Evolutionary conservation across 2,329 filamentous ascomycete species (phyloP), one percentile per base, ranked within the genome.

Genomic region (Trichoderma oligosporum): DNA sequence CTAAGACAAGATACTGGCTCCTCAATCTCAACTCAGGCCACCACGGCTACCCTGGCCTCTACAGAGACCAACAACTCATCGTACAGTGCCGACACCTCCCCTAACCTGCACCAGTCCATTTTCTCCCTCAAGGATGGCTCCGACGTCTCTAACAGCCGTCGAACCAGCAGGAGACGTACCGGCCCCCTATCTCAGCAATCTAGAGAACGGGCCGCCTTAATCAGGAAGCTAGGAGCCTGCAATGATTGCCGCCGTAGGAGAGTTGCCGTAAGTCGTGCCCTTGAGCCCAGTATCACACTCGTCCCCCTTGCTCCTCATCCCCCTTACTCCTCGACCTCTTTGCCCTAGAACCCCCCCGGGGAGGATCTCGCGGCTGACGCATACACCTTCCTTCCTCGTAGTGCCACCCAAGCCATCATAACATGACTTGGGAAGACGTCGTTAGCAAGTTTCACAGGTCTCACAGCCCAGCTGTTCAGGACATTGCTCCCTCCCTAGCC

Each of bases 381-480:
- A 45, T 31, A 54, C 58, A 29, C 25, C 39, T 16, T 49, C 42
- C 8, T 35, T n/a, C 35, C 35, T 24, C 25, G 25, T 73, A 82
- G 81, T 84, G 82, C 66, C 79, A 83, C 63, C 81, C 82, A 12
- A 80, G 76, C 62, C 82, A 84, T 66, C 81, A 83, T 62, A 79
- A 79, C 62, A 80, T 83, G 79, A 82, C 78, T 9, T 84, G 81
- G 81, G 80, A 83, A 66, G 80, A 83, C 60, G 78, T 81, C 14
- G 73, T 79, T 45, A 73, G 71, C 64, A 83, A 82, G 63, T 83
- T 81, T 56, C 71, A 75, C 68, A 75, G 77, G 57, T 76, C 78
- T 38, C 75, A 78, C 56, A 82, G 80, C 62, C 79, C 80, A 29
- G 71, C 68, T 25, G 71, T 80, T 45, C 78, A 78, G 58, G 79